These are phyloP conservation scores for Marsdenia floribunda DNA, from an alignment of 257 asterid genomes.

Conservation along the genomic window DNA sequence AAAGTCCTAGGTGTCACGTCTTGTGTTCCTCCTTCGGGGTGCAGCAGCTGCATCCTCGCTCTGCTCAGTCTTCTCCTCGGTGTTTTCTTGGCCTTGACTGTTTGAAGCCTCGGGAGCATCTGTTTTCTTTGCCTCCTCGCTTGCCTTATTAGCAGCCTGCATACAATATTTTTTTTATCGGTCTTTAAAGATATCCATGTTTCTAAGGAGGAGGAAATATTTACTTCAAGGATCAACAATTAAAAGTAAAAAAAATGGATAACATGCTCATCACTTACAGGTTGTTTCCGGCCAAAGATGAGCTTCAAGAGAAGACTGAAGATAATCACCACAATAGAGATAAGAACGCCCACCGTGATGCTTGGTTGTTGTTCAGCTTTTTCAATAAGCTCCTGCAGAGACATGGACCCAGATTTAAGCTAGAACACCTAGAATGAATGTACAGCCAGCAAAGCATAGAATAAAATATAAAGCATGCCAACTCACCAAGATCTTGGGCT, in stretches of 20 bases:
- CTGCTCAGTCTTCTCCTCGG: constrained; percentile 58
- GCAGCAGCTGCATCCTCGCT: constrained; percentile 45
- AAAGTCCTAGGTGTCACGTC: constrained; percentile 51
- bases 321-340: constrained; percentile 45
- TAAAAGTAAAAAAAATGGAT: neutral
- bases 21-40: constrained; percentile 47
- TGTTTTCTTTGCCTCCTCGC: constrained; percentile 38
- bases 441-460: neutral
- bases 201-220: neutral
- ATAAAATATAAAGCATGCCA: neutral
- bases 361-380: constrained; percentile 88
- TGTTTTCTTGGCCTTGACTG: constrained; percentile 42
- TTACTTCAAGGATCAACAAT: neutral
- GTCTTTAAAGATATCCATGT: neutral
- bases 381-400: constrained; percentile 63
- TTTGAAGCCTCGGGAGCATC: constrained; percentile 53
- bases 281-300: constrained; percentile 83
- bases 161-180: neutral
- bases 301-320: constrained; percentile 59
- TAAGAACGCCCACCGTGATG: constrained; percentile 60
- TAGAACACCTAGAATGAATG: neutral
- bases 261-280: constrained; percentile 6
- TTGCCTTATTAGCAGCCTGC: constrained; percentile 36
- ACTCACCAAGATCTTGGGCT: constrained; percentile 67
- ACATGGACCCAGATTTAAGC: constrained; percentile 4